Base-by-base conservation (phyloP, 1,284 basidiomycete species). In the Malassezia obtusa region DNA sequence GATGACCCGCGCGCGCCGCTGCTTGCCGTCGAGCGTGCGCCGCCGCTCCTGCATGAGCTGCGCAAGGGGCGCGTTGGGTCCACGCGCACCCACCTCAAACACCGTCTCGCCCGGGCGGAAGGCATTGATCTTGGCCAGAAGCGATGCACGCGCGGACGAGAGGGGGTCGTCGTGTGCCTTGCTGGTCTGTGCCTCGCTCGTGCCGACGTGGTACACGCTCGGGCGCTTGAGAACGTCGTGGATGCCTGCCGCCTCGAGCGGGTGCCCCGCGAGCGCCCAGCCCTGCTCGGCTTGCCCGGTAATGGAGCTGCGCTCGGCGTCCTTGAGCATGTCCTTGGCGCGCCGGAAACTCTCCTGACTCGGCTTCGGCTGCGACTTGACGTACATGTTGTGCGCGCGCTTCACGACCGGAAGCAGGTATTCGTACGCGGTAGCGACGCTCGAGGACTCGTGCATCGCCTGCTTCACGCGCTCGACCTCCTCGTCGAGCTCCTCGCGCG, bases 341-440 rank as follows among this genome's bases (percentile, higher is more conserved):
- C 89, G 82, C 60, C 84, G 83, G 77, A 95, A 88, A 63, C 85
- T 86, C 50, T 84, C 84, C 17, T 83, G 80, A 62, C 84, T 86
- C 3, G 92, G 91, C 71, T 92, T 94, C 28, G 85, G 84, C 68
- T 89, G 85, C 56, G 87, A 90, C 26, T 89, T 83, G 68, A 94
- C 89, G 73, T 94, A 98, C 87, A 96, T 87, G 7, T 80, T 78
- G 61, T 95, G 90, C 0, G 91, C 92, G 47, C 88, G 83, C 52
- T 80, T 79, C 82, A 94, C 92, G 48, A 98, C 89, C 9, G 83
- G 81, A n/a, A 84, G 80, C 21, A 95, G 76, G n/a, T 80, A 78
- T 3, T 81, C 77, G 15, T 95, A 79, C 31, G 82, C 81, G 56
- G 84, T 81, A 43, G 87, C 61, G 19, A 61, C 63, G 11, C 57